Percentiles rank a stretch among this genome's conserved stretches.
phyloP scores from a whole-genome alignment of 768 basidiomycete genomes.

The Chalciporus pseudorubinellus region DNA sequence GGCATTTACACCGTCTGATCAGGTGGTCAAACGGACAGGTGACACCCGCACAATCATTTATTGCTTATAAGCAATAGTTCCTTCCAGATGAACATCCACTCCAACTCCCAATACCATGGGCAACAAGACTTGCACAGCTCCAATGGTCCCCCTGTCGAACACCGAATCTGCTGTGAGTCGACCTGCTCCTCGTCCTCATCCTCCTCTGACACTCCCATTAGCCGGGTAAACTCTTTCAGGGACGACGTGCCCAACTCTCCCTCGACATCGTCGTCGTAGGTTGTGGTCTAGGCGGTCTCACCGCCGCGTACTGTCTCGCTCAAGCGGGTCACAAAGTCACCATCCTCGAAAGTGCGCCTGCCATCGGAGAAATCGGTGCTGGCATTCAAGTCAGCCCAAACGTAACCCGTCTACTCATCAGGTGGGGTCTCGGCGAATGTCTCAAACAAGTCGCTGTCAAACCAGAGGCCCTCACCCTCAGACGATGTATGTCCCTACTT shows the following conservation, averaged over 20 bases:
- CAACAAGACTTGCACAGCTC: not conserved
- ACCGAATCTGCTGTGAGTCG: not conserved
- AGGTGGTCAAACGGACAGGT: not conserved
- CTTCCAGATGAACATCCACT: not conserved
- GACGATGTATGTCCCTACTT: conserved; percentile 36
- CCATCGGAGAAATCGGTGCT: conserved; percentile 47
- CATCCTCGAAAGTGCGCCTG: conserved; percentile 41
- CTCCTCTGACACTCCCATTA: conserved; percentile 1
- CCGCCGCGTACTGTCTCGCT: conserved; percentile 45
- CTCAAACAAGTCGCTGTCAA: conserved; percentile 38
- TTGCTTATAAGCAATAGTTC: conserved; percentile 3
- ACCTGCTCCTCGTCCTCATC: not conserved
- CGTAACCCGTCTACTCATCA: conserved; percentile 43
- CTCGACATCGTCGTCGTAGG: conserved; percentile 46
- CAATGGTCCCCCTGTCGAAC: not conserved
- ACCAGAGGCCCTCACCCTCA: conserved; percentile 39
- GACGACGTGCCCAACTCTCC: conserved; percentile 21
- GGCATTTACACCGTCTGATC: no score
- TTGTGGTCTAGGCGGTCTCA: conserved; percentile 50
- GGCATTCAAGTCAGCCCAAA: conserved; percentile 50
- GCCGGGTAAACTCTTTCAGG: conserved; percentile 24
- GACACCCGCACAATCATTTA: conserved; percentile 15
- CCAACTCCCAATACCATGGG: not conserved
- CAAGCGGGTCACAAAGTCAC: conserved; percentile 48
- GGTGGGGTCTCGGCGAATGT: conserved; percentile 48